Percentiles rank a stretch among this genome's conserved stretches.
These are phyloP conservation scores for Ilyonectria destructans DNA, from an alignment of 2,329 filamentous ascomycete genomes.

Conservation along the genomic window DNA sequence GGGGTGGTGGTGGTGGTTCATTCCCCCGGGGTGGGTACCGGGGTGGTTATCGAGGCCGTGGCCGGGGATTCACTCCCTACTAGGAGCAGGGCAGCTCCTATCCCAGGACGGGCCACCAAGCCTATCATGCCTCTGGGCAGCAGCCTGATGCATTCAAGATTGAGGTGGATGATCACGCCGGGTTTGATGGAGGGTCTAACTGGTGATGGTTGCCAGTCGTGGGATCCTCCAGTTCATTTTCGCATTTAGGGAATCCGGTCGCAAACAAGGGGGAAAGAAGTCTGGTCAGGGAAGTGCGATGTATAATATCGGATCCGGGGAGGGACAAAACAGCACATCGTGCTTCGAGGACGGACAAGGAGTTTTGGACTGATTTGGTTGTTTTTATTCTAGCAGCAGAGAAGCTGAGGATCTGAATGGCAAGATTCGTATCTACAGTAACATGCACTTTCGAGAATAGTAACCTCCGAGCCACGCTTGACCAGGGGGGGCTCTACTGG, in stretches of 20 bases:
- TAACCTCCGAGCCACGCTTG: conserved; percentile 6
- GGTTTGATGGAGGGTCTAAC: conserved; percentile 29
- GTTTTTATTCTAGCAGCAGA: conserved; percentile 33
- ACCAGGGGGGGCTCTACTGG: background rate
- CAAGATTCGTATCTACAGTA: conserved; percentile 10
- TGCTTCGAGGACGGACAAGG: conserved; percentile 38
- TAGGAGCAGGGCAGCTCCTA: conserved; percentile 61
- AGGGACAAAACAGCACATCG: conserved; percentile 37
- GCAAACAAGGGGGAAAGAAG: conserved; percentile 45
- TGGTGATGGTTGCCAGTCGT: conserved; percentile 5
- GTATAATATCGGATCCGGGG: conserved; percentile 40
- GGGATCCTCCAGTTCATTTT: conserved; percentile 22
- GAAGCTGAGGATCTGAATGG: conserved; percentile 24
- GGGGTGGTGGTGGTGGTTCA: conserved; percentile 60
- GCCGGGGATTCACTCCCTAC: conserved; percentile 77
- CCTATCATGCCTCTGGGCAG: conserved; percentile 38
- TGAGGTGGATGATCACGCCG: conserved; percentile 44
- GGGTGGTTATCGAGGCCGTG: conserved; percentile 76
- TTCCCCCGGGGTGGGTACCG: conserved; percentile 60
- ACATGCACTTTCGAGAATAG: conserved; percentile 6
- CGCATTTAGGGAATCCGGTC: conserved; percentile 28
- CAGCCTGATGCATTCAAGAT: conserved; percentile 46
- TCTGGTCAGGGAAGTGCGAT: conserved; percentile 34
- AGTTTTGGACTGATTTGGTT: conserved; percentile 44
- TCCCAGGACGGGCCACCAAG: conserved; percentile 32